Base-by-base conservation (phyloP, 1,284 basidiomycete genomes). In the Wolfiporia cocos region DNA sequence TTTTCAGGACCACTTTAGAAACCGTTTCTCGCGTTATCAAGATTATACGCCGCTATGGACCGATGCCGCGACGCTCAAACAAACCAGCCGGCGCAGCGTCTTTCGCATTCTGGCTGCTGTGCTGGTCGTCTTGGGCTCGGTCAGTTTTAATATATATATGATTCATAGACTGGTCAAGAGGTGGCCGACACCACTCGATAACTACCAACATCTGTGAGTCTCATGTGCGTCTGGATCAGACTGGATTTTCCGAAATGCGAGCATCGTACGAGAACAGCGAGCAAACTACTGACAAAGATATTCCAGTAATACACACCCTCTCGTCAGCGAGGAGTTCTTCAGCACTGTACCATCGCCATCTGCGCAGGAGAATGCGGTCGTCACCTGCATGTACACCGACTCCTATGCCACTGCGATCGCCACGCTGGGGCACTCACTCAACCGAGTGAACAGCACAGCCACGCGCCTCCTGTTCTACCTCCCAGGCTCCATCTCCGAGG, bases 321-420 rank as follows among this genome's bases (percentile, higher is more conserved):
- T 48, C 17, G 22, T 48, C 22, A 40, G 42, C 30, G 31, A 23
- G 17, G 31, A 17, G 11, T 34, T 34, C 33, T n/a, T 43, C 33
- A 33, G 23, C 38, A 15, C 47, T 6, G n/a, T 37, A 7, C 23
- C 38, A 12, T 29, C 31, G 12, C 42, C 37, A 14, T 41, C 39
- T 43, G 15, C 49, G 42, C n/a, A 44, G 34, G 48, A 57, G 6
- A 65, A 66, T 32, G 67, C 68, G 1, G 55, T 73, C 32, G 66
- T 70, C 0, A 64, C 68, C 4, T 57, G 67, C 5, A 58, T 74
- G 15, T 71, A 70, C 51, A 65, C 64, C 19, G 66, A 74, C 49
- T 53, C 60, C 4, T 73, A 62, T 47, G 62, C 65, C 9, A 57
- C 67, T 23, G 66, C 66, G 3, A 60, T 67, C n/a, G 65, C 68